These are phyloP conservation scores for Fraxinus latifolia DNA, from an alignment of 305 asterid genomes.

Conservation along the genomic window DNA sequence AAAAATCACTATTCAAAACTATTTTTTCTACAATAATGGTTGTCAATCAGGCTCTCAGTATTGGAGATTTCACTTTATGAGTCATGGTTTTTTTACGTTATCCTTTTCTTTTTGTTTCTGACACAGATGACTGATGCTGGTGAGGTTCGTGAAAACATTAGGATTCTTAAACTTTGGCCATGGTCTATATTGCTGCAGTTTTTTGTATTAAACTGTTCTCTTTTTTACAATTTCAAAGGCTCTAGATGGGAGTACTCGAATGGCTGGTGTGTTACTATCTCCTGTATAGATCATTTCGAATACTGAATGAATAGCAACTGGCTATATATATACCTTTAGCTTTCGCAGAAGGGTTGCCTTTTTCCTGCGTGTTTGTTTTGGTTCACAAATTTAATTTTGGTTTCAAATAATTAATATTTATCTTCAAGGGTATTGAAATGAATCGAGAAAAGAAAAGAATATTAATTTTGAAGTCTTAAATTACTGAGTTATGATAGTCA, in stretches of 20 bases:
- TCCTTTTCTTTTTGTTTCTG: constrained; percentile 12
- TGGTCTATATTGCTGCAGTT: neutral
- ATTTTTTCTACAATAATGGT: too few relatives aligned
- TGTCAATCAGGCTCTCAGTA: neutral
- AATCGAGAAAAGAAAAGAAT: neutral
- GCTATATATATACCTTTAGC: neutral
- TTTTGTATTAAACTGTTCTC: neutral
- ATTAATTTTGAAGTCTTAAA: neutral
- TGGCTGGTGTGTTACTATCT: neutral
- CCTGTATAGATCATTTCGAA: neutral
- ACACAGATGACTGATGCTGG: constrained; percentile 89
- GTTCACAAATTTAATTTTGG: neutral
- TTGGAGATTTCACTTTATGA: neutral
- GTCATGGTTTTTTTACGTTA: neutral
- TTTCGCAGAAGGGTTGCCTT: neutral
- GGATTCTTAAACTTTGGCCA: neutral
- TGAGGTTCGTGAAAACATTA: neutral
- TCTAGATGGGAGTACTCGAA: neutral
- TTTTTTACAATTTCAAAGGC: neutral
- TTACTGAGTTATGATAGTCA: neutral
- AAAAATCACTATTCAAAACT: too few relatives aligned
- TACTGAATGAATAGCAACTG: neutral
- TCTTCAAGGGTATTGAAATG: neutral
- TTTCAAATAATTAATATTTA: neutral
- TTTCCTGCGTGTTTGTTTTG: neutral